Conservation (phyloP, 768 basidiomycete species). For the Boletus rubropictus region DNA sequence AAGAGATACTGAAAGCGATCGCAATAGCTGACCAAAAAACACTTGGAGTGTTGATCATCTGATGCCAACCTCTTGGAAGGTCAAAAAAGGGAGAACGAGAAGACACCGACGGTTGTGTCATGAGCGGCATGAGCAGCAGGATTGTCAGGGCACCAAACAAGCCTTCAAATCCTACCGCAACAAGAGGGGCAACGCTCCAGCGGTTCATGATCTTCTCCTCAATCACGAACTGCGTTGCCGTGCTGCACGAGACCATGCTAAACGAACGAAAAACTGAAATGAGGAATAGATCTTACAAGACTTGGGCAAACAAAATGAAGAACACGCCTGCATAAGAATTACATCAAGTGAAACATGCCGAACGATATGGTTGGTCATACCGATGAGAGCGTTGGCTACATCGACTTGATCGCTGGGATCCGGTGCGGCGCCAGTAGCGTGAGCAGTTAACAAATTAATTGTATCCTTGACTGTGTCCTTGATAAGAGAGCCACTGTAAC, state of each 20-base stretch:
- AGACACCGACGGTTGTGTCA: constrained; percentile 64
- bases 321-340: constrained; percentile 58
- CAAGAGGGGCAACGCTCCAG: constrained; percentile 81
- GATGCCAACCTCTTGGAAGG: constrained; percentile 80
- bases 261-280: not conserved
- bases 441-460: constrained; percentile 16
- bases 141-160: constrained; percentile 84
- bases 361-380: constrained; percentile 32
- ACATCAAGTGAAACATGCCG: constrained; percentile 15
- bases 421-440: constrained; percentile 30
- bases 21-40: constrained; percentile 65
- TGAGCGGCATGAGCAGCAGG: constrained; percentile 70
- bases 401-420: constrained; percentile 53
- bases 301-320: constrained; percentile 88
- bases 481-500: constrained; percentile 83
- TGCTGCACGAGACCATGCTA: constrained; percentile 41
- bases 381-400: constrained; percentile 67
- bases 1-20: constrained; percentile 69
- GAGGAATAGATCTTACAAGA: constrained; percentile 58
- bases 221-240: constrained; percentile 87
- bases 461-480: constrained; percentile 62
- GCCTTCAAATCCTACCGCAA: constrained; percentile 94
- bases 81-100: constrained; percentile 74
- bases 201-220: constrained; percentile 94
- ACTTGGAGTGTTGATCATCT: constrained; percentile 74